Evolutionary conservation across 1,284 basidiomycete genomes (phyloP).

Genomic region (Pseudozyma sp.): DNA sequence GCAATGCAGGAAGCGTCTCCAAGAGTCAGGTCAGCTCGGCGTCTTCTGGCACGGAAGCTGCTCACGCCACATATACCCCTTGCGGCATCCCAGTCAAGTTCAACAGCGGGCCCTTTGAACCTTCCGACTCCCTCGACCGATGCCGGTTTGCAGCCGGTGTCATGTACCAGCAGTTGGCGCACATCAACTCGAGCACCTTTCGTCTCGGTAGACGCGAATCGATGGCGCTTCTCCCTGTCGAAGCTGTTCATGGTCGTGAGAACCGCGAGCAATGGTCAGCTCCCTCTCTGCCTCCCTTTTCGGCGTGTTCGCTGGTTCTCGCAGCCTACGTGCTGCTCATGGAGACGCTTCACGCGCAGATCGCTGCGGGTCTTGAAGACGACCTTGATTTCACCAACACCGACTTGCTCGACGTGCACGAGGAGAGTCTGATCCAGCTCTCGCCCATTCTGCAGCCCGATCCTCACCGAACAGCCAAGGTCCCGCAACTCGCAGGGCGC

Average conservation of each 20-base stretch:
- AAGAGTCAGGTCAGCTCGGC: constrained; percentile 31
- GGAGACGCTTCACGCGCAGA: constrained; percentile 57
- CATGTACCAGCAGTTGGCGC: constrained; percentile 47
- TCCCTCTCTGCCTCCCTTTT: constrained; percentile 54
- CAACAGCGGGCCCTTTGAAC: constrained; percentile 58
- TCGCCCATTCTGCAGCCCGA: constrained; percentile 42
- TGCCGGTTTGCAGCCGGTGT: constrained; percentile 54
- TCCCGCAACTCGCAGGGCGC: constrained; percentile 24
- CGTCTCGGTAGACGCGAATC: constrained; percentile 44
- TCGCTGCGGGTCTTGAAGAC: constrained; percentile 38
- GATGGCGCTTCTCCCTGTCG: constrained; percentile 28
- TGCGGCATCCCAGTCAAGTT: constrained; percentile 44
- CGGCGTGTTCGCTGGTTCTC: constrained; percentile 58
- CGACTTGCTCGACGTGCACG: constrained; percentile 17
- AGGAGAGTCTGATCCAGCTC: constrained; percentile 24
- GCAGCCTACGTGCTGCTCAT: constrained; percentile 58
- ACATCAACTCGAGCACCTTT: constrained; percentile 47
- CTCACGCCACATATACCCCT: constrained; percentile 12
- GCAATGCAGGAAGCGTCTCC: constrained; percentile 28
- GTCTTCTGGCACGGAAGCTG: constrained; percentile 9
- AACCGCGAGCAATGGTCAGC: constrained; percentile 49
- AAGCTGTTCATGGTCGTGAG: constrained; percentile 24
- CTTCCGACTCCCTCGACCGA: constrained; percentile 48
- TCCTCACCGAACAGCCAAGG: constrained; percentile 21
- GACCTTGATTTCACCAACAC: constrained; percentile 31